Evolutionary conservation across 108 stramenopile species (phyloP), one percentile per base, ranked within the genome.

Genomic region (Epithemia pelagica): DNA sequence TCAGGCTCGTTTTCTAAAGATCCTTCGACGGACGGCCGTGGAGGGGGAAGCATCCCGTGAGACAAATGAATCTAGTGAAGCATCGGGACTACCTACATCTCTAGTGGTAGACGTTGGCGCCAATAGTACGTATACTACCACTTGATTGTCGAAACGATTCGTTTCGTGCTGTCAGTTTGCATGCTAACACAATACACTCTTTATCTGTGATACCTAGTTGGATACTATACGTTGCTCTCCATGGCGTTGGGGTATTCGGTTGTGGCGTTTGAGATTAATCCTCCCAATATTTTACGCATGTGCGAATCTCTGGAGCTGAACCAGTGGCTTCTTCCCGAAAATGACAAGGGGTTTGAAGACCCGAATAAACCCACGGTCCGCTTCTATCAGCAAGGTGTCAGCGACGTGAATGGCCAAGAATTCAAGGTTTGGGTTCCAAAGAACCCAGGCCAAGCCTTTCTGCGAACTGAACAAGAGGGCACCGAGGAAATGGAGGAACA

Each of bases 181-280:
- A n/a, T n/a, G n/a, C n/a, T n/a, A n/a, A n/a, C n/a, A n/a, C n/a
- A n/a, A n/a, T n/a, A n/a, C n/a, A n/a, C n/a, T n/a, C n/a, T n/a
- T n/a, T n/a, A n/a, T n/a, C n/a, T n/a, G n/a, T n/a, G n/a, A n/a
- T n/a, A n/a, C n/a, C n/a, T 10, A 46, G 37, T 67, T 58, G 84
- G 84, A 0, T 85, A 73, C 65, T 85, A 77, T 32, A 77, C 77
- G 3, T 51, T 85, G n/a, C 30, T 85, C 0, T 52, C 74, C 15
- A 78, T 75, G 2, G 67, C 84, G 0, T 63, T 73, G 46, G 77
- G 75, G 15, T 76, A 78, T 28, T 66, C 75, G 37, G 83, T 84
- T 1, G 69, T 71, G 46, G 32, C 75, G 0, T 85, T 81, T 37
- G 84, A 85, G 64, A 78, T 78, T 0, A 85, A 85, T 69, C 72